Evolutionary conservation across 495 filamentous ascomycete genomes (phyloP), one percentile per base, ranked within the genome.

Genomic region (Staphylotrichum tortipilum): DNA sequence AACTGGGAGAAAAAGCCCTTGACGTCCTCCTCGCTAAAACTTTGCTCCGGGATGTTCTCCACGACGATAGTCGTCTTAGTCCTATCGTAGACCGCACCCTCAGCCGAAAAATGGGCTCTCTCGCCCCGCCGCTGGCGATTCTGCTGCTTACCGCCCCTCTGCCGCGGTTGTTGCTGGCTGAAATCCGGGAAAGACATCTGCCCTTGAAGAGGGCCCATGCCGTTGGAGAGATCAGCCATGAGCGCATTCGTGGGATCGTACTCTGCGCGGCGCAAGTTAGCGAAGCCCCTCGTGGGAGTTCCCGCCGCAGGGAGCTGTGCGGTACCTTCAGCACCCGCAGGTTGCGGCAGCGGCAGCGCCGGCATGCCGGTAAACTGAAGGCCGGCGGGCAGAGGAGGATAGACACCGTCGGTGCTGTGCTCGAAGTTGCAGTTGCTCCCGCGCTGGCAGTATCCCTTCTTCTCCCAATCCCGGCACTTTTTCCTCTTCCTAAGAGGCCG

Each of bases 11-110:
- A 98, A 68, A 92, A 96, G 1, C 74, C 78, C 28, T 82, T 80
- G 47, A 98, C 82, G 9, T 78, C 66, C 3, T 80, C 65, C 47
- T 95, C 90, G 21, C 75, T 71, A 53, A 92, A 86, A 46, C 88
- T 82, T 26, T 95, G 88, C 44, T 89, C 84, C 0, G 92, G 92
- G 30, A 98, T 96, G 52, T 89, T 84, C 57, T 96, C 90, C 5
- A 98, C 81, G 7, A 97, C 92, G 36, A 98, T 81, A 0, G 85
- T 84, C 2, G 81, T 88, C 48, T 86, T 84, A 1, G 78, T 79
- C 46, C 76, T 78, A 63, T 96, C 88, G 33, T 76, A 72, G 37
- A 83, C 84, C 0, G 87, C 86, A 0, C 89, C 85, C 49, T 80
- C 79, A 4, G 79, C 76, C 6, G 89, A 88, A 63, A 94, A 88